Conservation (phyloP, 2,329 filamentous ascomycete species). For the Fusarium anthophilum region DNA sequence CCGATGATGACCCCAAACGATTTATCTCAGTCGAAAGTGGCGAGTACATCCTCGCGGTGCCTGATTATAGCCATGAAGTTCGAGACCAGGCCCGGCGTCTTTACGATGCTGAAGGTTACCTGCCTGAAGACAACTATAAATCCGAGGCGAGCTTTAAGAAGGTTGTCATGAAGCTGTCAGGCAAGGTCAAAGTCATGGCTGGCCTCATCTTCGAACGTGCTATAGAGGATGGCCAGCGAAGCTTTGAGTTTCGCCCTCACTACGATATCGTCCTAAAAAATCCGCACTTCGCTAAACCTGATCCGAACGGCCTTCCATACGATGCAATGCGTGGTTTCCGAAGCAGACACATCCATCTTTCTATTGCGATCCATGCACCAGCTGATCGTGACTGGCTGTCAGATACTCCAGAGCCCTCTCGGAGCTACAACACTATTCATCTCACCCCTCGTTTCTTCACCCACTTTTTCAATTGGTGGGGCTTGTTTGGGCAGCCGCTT, state of each 20-base stretch:
- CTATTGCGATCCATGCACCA: constrained; percentile 88
- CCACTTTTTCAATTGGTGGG: constrained; percentile 99
- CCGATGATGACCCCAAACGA: constrained; percentile 85
- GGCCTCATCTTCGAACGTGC: constrained; percentile 93
- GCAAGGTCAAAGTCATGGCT: constrained; percentile 91
- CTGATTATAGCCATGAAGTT: constrained; percentile 90
- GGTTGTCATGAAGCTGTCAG: constrained; percentile 97
- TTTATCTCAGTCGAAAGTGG: constrained; percentile 97
- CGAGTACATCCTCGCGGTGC: constrained; percentile 93
- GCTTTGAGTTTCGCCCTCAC: constrained; percentile 90
- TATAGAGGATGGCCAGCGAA: constrained; percentile 74
- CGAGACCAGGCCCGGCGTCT: constrained; percentile 66
- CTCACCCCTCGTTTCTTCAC: constrained; percentile 96
- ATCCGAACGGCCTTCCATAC: constrained; percentile 68
- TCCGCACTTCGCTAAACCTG: constrained; percentile 75
- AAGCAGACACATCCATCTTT: constrained; percentile 96
- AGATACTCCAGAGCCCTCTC: constrained; percentile 76
- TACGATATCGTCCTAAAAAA: constrained; percentile 90
- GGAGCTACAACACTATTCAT: constrained; percentile 96
- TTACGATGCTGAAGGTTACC: constrained; percentile 67
- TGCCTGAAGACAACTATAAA: constrained; percentile 71
- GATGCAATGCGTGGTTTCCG: constrained; percentile 98
- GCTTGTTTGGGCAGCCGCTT: constrained; percentile 93
- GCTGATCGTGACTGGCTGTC: constrained; percentile 87
- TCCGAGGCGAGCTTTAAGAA: constrained; percentile 93